Base-by-base conservation (phyloP, 768 basidiomycete genomes). In the Trametes coccinea region DNA sequence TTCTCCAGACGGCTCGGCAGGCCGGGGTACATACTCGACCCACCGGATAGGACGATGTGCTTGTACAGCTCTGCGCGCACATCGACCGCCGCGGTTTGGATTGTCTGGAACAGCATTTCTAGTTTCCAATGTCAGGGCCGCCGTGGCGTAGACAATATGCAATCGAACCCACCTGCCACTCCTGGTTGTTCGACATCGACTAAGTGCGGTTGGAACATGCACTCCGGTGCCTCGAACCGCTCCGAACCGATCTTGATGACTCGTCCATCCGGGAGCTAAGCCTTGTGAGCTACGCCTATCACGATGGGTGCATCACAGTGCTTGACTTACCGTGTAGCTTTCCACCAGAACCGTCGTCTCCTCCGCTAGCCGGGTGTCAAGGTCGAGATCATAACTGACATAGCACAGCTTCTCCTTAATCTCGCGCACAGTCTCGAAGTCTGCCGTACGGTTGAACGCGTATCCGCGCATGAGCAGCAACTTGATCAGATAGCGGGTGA, bases 381-480 rank as follows among this genome's bases (percentile, higher is more conserved):
- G 85, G 51, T 96, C 94, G n/a, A 99, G 82, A 76, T 99, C 97
- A 52, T 65, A 95, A 93, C 92, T 96, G 70, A 97, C 92, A 72
- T 98, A 99, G 78, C 97, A 99, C 47, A 98, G 76, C 74, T 95
- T 97, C 81, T 99, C 97, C 78, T 99, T 99, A 78, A 99, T 98
- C 74, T 97, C 93, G 34, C 96, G 80, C 22, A 99, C 97, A 2
- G 97, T 99, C 79, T 99, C 97, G 70, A 99, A 99, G 78, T 99
- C 97, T 30, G 97, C 97, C 2, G 97, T 99, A 43, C 97, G 87
- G 77, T 99, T 98, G 84, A 99, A 98, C 0, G 97, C 97, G 74
- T 99, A 98, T n/a, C 97, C 97, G n/a, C 96, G 88, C 95, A 98
- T 98, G 68, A 98, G 85, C 37, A 99, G 81, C n/a, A 99, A 83